Base-by-base conservation (phyloP, 2,329 filamentous ascomycete species). In the Botrytis aclada region DNA sequence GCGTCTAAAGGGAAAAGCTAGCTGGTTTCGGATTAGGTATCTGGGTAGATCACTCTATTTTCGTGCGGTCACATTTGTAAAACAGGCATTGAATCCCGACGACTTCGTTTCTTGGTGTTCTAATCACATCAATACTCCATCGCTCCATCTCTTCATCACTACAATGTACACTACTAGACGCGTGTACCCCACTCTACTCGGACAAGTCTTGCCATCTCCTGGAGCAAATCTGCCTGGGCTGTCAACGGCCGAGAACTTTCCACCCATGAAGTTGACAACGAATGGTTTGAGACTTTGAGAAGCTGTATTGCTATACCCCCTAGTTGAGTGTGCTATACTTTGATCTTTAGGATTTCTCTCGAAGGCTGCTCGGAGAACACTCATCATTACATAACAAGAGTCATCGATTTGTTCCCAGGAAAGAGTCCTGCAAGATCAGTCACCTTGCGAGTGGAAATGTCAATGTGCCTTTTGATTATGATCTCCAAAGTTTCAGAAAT, bases 1-100 rank as follows among this genome's bases (percentile, higher is more conserved):
- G 69, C 69, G 69, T 47, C 34, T 71, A 64, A 22, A 51, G 45
- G 56, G 18, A 25, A 54, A 29, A 54, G 12, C 69, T 71, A 64
- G 69, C 69, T 64, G 22, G 37, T 63, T 54, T 32, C 22, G 43
- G 56, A 71, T 29, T 71, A 63, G 18, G 8, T 18, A 29, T 14
- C 29, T 29, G 51, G n/a, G 51, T 18, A 54, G 51, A 54, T 63
- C 43, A 22, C 34, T 63, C 20, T 51, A 29, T 47, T 25, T 14
- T 18, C 8, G 58, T 29, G 22, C 34, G n/a, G 51, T 69, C 34
- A 61, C 66, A 43, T 69, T 16, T 41, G 34, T 9, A 58, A 37
- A 32, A n/a, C 66, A 69, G 20, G 66, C 47, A 69, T 61, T 45
- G 18, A 29, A 69, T 43, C 20, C 66, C 51, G n/a, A 29, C 29